Conservation (phyloP, 495 filamentous ascomycete genomes). For the Aspergillus bridgeri region DNA sequence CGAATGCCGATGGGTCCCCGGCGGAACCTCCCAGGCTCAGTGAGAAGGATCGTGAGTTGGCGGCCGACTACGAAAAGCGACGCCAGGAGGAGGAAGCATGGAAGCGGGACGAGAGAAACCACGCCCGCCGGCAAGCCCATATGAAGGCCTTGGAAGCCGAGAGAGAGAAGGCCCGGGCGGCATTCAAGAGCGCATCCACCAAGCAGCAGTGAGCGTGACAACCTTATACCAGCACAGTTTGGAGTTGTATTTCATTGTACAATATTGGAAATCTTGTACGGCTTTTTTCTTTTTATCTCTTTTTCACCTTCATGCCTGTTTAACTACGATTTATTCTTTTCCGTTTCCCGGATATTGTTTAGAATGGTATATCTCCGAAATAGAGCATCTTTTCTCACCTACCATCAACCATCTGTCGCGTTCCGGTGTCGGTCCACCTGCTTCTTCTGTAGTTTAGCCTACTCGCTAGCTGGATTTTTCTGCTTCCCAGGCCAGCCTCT, state of each 20-base stretch:
- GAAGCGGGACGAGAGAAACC: slow-evolving; percentile 28
- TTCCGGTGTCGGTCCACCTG: too few species aligned
- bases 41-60: slow-evolving; percentile 26
- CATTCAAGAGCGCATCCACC: slow-evolving; percentile 5
- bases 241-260: slow-evolving; percentile 11
- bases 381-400: slow-evolving; percentile 7
- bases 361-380: slow-evolving; percentile 6
- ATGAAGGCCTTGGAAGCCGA: slow-evolving; percentile 16
- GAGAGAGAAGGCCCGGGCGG: slow-evolving; percentile 17
- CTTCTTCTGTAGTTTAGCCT: too few species aligned
- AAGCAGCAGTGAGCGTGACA: slow-evolving; percentile 7
- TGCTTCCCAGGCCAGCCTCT: background rate
- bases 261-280: slow-evolving; percentile 1
- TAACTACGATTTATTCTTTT: background rate
- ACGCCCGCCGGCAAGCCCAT: slow-evolving; percentile 21
- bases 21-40: slow-evolving; percentile 25
- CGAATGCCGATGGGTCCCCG: slow-evolving; percentile 23
- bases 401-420: too few species aligned
- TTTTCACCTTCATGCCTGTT: slow-evolving; percentile 1
- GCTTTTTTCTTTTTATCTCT: slow-evolving; percentile 2
- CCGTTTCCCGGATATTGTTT: background rate
- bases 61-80: slow-evolving; percentile 24
- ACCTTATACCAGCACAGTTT: background rate
- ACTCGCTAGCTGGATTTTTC: background rate
- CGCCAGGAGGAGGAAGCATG: slow-evolving; percentile 26